A percentile compares a stretch with the other conserved stretches of the same genome.
phyloP scores from a whole-genome alignment of 2,329 filamentous ascomycete genomes.

The Mariannaea sp. region DNA sequence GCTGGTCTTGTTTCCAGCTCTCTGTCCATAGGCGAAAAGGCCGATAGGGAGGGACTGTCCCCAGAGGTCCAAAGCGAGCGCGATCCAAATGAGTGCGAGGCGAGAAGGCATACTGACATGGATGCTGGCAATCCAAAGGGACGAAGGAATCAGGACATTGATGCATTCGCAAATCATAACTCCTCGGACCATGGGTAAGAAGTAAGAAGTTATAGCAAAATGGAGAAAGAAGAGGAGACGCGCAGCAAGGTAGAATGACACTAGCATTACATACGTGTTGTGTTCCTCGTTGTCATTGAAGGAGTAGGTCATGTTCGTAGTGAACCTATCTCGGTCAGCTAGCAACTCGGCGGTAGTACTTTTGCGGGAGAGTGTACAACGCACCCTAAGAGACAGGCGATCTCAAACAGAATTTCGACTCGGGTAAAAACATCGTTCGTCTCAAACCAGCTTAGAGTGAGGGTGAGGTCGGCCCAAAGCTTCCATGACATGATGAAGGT shows the following conservation, averaged over 20 bases:
- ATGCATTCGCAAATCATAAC: slow-evolving; percentile 57
- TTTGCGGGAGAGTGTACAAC: not conserved
- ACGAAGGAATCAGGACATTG: slow-evolving; percentile 51
- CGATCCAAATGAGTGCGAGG: slow-evolving; percentile 60
- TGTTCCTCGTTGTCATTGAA: slow-evolving; percentile 49
- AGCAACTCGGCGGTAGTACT: not conserved
- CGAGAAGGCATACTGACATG: slow-evolving; percentile 59
- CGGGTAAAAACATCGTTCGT: slow-evolving; percentile 64
- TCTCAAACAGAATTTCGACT: slow-evolving; percentile 62
- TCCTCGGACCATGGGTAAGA: slow-evolving; percentile 62
- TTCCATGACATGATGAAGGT: slow-evolving; percentile 68
- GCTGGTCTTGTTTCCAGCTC: slow-evolving; percentile 24
- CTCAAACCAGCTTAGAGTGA: slow-evolving; percentile 66
- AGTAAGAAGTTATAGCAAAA: slow-evolving; percentile 49
- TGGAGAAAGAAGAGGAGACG: slow-evolving; percentile 58
- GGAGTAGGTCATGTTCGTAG: slow-evolving; percentile 64
- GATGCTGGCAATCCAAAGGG: slow-evolving; percentile 65
- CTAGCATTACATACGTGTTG: slow-evolving; percentile 61
- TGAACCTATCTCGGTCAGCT: slow-evolving; percentile 48
- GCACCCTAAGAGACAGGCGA: slow-evolving; percentile 63
- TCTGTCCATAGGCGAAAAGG: slow-evolving; percentile 41
- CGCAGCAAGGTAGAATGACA: slow-evolving; percentile 64
- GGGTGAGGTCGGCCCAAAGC: slow-evolving; percentile 64
- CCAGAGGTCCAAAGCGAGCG: slow-evolving; percentile 59
- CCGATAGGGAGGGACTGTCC: slow-evolving; percentile 50